Percentiles rank a stretch among this genome's conserved stretches.
Evolutionary conservation across 1,284 basidiomycete genomes (phyloP).

Genomic region (Ustilago hordei): DNA sequence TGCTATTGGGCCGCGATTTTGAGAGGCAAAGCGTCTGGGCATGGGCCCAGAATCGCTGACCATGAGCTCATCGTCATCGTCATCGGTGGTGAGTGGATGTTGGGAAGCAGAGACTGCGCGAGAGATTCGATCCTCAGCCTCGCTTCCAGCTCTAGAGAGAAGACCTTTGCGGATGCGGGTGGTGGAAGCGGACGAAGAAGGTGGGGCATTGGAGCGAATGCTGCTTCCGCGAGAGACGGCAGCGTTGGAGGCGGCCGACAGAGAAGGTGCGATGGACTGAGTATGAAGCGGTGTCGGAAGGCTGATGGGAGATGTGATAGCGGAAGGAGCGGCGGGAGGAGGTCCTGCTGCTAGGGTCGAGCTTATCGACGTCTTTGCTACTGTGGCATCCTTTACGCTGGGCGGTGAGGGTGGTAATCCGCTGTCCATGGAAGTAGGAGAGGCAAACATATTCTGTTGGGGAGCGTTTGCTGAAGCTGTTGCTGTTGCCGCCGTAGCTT

Average conservation of each 20-base stretch:
- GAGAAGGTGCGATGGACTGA: constrained; percentile 1
- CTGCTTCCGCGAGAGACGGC: constrained; percentile 46
- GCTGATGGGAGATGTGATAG: constrained; percentile 32
- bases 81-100: constrained; percentile 41
- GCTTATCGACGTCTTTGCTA: background rate
- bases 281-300: constrained; percentile 37
- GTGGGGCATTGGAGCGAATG: constrained; percentile 38
- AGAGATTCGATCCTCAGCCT: constrained; percentile 42
- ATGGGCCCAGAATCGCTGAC: constrained; percentile 56
- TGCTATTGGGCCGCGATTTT: constrained; percentile 18
- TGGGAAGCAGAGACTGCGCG: constrained; percentile 23
- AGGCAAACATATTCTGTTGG: constrained; percentile 19
- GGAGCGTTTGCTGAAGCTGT: background rate
- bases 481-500: background rate
- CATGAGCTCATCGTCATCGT: constrained; percentile 50
- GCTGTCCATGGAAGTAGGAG: constrained; percentile 29
- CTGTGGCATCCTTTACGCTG: background rate
- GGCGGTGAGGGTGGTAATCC: constrained; percentile 9
- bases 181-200: constrained; percentile 38
- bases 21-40: constrained; percentile 51
- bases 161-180: constrained; percentile 50
- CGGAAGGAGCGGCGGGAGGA: constrained; percentile 22
- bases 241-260: constrained; percentile 35
- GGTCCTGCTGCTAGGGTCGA: constrained; percentile 14
- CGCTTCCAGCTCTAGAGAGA: constrained; percentile 44